Evolutionary conservation across 257 asterid genomes (phyloP).

Genomic region (Gentiana macrophylla): DNA sequence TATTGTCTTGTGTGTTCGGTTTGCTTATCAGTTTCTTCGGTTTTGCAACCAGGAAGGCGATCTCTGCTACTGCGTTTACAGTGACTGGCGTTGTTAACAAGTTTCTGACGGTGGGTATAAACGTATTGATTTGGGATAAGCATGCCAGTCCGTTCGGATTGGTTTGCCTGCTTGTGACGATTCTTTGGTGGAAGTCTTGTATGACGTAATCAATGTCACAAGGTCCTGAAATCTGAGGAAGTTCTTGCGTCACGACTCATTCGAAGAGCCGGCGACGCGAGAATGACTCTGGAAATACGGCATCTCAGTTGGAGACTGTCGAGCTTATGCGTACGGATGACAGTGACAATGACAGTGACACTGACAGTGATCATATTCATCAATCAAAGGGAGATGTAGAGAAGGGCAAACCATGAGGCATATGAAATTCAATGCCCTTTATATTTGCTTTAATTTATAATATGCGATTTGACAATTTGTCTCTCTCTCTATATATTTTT

Average conservation of each 20-base stretch:
- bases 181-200: too few species aligned
- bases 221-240: slow-evolving; percentile 1
- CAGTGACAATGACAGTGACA: slow-evolving; percentile 17
- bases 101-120: slow-evolving; percentile 85
- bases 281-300: slow-evolving; percentile 20
- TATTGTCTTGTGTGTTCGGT: slow-evolving; percentile 85
- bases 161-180: slow-evolving; percentile 74
- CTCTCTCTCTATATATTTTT: too few species aligned
- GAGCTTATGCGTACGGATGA: slow-evolving; percentile 26
- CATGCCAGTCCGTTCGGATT: slow-evolving; percentile 90
- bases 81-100: slow-evolving; percentile 96
- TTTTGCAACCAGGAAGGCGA: slow-evolving; percentile 89
- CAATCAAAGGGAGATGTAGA: slow-evolving; percentile 31
- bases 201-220: too few species aligned
- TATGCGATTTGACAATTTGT: too few species aligned
- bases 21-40: slow-evolving; percentile 97
- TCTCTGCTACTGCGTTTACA: slow-evolving; percentile 93
- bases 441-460: too few species aligned
- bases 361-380: neutral
- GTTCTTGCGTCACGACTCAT: too few species aligned
- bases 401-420: slow-evolving; percentile 42
- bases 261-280: too few species aligned
- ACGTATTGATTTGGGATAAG: slow-evolving; percentile 95
- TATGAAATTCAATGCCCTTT: slow-evolving; percentile 12
- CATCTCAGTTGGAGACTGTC: slow-evolving; percentile 30